These are phyloP conservation scores for Anthracocystis panici-leucophaei DNA, from an alignment of 1,284 basidiomycete species.

Conservation along the genomic window DNA sequence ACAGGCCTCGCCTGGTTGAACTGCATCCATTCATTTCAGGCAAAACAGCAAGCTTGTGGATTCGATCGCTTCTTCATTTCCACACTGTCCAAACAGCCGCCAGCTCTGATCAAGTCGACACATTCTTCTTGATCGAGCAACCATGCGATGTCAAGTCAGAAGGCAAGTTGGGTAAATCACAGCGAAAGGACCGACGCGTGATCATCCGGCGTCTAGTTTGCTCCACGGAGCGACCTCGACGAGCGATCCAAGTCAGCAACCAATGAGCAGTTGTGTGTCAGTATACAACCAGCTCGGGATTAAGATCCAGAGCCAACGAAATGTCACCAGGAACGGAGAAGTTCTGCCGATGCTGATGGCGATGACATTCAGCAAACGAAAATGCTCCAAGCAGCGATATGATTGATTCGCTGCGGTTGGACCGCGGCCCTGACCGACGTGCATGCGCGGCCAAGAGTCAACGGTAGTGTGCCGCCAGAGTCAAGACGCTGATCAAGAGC, in stretches of 20 bases:
- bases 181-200: no score
- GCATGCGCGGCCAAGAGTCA: neutral
- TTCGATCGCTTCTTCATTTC: no score
- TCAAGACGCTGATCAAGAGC: no score
- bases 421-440: slow-evolving; percentile 2
- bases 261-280: neutral
- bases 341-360: neutral
- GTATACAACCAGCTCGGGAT: neutral
- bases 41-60: neutral
- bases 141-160: no score
- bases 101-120: no score
- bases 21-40: neutral
- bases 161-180: no score
- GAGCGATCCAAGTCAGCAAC: neutral
- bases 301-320: neutral
- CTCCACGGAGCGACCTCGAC: no score
- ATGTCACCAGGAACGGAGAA: neutral
- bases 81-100: no score
- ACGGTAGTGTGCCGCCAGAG: slow-evolving; percentile 4
- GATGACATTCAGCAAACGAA: neutral
- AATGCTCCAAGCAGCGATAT: slow-evolving; percentile 4
- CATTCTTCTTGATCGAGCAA: no score
- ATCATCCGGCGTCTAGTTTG: no score
- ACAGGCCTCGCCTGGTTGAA: slow-evolving; percentile 7
- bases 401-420: neutral